Percentiles rank a stretch among this genome's conserved stretches.
phyloP scores from a whole-genome alignment of 2,329 filamentous ascomycete genomes.

The Zopfia rhizophila region DNA sequence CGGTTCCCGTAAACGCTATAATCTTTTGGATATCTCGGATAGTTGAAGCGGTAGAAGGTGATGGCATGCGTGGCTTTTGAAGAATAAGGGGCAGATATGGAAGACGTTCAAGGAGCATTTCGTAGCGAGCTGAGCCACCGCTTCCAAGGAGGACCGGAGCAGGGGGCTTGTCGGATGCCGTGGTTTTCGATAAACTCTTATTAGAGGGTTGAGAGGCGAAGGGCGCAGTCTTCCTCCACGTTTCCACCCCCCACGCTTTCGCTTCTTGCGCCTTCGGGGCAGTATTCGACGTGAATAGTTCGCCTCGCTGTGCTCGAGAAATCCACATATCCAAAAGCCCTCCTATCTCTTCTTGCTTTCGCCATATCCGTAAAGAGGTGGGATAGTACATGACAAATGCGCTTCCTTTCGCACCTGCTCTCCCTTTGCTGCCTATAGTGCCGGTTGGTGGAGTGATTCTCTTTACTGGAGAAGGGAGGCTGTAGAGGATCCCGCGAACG shows the following conservation, averaged over 20 bases:
- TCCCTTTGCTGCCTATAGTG: constrained; percentile 48
- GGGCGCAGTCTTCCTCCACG: constrained; percentile 44
- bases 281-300: constrained; percentile 32
- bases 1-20: constrained; percentile 71
- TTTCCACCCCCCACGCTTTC: constrained; percentile 51
- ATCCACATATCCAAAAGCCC: constrained; percentile 77
- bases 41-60: constrained; percentile 35
- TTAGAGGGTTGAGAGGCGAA: constrained; percentile 23
- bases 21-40: constrained; percentile 73
- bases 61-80: constrained; percentile 40
- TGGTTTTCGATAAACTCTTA: constrained; percentile 1
- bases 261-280: constrained; percentile 40
- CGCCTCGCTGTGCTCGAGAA: constrained; percentile 62
- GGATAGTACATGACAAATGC: constrained; percentile 94
- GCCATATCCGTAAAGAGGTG: constrained; percentile 83
- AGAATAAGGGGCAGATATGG: constrained; percentile 82
- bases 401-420: constrained; percentile 62
- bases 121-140: constrained; percentile 70
- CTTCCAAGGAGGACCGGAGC: constrained; percentile 64
- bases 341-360: constrained; percentile 82
- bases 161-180: constrained; percentile 21
- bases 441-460: constrained; percentile 56
- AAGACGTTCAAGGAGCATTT: constrained; percentile 84
- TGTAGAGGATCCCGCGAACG: constrained; percentile 85
- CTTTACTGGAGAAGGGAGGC: constrained; percentile 86